Base-by-base conservation (phyloP, 2,329 filamentous ascomycete genomes). In the Xylaria sp. region DNA sequence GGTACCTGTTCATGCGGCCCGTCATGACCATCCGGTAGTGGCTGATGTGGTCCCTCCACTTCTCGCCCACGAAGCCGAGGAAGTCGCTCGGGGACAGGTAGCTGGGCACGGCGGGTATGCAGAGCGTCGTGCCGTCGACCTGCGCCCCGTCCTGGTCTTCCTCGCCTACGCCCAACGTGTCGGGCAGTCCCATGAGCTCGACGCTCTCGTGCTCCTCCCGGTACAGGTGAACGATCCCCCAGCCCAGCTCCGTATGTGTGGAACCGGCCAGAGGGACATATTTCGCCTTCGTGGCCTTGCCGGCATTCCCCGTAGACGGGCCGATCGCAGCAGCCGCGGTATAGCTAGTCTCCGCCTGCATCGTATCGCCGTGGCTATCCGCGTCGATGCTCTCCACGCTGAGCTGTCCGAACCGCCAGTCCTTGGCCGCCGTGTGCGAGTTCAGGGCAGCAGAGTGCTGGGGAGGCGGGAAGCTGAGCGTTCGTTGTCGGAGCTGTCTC, bases 21-120 rank as follows among this genome's bases (percentile, higher is more conserved):
- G 94, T 97, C 78, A 92, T 87, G 51, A 99, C 90, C 84, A 99
- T 91, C 48, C 94, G 82, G 69, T 96, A 96, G 75, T 99, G 94
- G 64, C 89, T 94, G 54, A 99, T 91, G 56, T 92, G 84, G 53
- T 89, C 85, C 69, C 90, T 84, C 71, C 93, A 96, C 68, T 86
- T 86, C 69, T 96, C 90, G 2, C 94, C 94, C 5, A 97, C 84
- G 65, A 95, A 97, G 0, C 91, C 92, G 60, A 97, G 75, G 54
- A 99, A 91, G 67, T 97, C 93, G 6, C 89, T 89, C 0, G 92
- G 90, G 7, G 91, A 91, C 76, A 97, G 88, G 72, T 97, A 97
- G 24, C 90, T 94, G 6, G 94, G 94, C 13, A 99, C 93, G 4
- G 93, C 92, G 22, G 96, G 86, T 60, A 99, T 93, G 71, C 94